These are phyloP conservation scores for Sporothrix pallida DNA, from an alignment of 2,329 filamentous ascomycete genomes.

Conservation along the genomic window DNA sequence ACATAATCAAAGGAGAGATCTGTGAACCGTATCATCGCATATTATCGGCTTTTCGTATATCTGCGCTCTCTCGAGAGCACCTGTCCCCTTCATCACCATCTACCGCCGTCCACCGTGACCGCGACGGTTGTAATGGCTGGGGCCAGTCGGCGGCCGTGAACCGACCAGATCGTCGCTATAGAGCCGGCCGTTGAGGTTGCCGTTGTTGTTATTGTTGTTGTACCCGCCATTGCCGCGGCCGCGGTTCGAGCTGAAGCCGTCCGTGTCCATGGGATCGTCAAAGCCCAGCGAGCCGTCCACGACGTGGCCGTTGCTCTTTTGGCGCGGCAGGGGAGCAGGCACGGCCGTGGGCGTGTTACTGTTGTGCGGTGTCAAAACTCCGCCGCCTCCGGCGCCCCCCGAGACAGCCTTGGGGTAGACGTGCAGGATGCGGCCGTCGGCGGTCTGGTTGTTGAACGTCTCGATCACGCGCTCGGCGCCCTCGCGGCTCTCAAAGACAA, in stretches of 20 bases:
- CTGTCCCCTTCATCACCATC: neutral
- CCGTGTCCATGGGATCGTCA: conserved; percentile 54
- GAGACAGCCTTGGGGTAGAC: conserved; percentile 69
- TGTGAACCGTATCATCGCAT: neutral
- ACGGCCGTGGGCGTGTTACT: conserved; percentile 37
- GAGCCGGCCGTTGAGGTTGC: conserved; percentile 45
- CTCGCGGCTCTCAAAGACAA: conserved; percentile 73
- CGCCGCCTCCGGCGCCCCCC: conserved; percentile 35
- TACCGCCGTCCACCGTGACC: conserved; percentile 33
- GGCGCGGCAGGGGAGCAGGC: conserved; percentile 44
- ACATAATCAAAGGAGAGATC: neutral
- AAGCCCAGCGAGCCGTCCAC: conserved; percentile 63
- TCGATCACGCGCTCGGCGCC: conserved; percentile 76
- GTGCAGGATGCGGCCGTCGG: conserved; percentile 74
- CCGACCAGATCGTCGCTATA: conserved; percentile 56
- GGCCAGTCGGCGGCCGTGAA: conserved; percentile 13
- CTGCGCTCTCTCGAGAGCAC: no score
- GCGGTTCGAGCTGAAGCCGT: conserved; percentile 37
- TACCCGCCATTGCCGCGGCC: conserved; percentile 33
- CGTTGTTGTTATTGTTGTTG: conserved; percentile 13
- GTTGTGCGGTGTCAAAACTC: conserved; percentile 28
- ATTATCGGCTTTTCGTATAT: no score
- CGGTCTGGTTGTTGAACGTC: conserved; percentile 79
- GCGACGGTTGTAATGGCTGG: conserved; percentile 13
- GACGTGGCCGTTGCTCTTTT: conserved; percentile 50